Conservation (phyloP, 75 land plant species). For the Picea glauca region DNA sequence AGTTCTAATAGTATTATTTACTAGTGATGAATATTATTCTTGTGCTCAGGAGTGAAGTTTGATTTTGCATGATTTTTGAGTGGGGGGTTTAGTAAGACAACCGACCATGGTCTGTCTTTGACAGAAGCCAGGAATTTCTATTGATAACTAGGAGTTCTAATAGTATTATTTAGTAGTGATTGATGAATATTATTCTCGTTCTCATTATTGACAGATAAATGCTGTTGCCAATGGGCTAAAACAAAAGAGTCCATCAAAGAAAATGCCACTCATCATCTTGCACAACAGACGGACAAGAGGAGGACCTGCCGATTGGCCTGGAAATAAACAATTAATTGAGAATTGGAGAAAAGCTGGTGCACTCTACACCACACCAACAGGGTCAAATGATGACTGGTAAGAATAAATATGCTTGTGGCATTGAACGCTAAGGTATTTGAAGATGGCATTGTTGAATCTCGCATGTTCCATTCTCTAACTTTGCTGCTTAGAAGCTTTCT, state of each 20-base stretch:
- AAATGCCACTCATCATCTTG: conserved; percentile 56
- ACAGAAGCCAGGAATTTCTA: conserved; percentile 8
- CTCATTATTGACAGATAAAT: conserved; percentile 39
- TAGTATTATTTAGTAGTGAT: neutral
- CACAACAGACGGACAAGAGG: conserved; percentile 55
- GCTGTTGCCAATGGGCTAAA: conserved; percentile 45
- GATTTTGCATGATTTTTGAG: conserved; percentile 26
- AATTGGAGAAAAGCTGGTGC: conserved; percentile 52
- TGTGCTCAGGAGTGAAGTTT: conserved; percentile 6
- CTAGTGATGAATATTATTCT: neutral
- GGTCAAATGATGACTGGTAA: conserved; percentile 99
- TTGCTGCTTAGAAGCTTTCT: neutral
- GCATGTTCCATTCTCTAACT: neutral
- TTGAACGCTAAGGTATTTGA: neutral
- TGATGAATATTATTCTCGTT: neutral
- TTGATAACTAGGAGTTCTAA: conserved; percentile 10
- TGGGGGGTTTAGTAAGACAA: conserved; percentile 69
- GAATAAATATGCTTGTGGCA: neutral
- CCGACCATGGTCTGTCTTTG: conserved; percentile 32
- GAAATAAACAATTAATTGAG: conserved; percentile 38
- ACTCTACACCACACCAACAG: conserved; percentile 75
- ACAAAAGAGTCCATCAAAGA: conserved; percentile 27
- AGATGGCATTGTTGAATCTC: neutral
- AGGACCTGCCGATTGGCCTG: conserved; percentile 38
- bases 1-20: neutral